A percentile compares a stretch with the other conserved stretches of the same genome.
These are phyloP conservation scores for Didymella sp. DNA, from an alignment of 2,329 filamentous ascomycete species.

Conservation along the genomic window DNA sequence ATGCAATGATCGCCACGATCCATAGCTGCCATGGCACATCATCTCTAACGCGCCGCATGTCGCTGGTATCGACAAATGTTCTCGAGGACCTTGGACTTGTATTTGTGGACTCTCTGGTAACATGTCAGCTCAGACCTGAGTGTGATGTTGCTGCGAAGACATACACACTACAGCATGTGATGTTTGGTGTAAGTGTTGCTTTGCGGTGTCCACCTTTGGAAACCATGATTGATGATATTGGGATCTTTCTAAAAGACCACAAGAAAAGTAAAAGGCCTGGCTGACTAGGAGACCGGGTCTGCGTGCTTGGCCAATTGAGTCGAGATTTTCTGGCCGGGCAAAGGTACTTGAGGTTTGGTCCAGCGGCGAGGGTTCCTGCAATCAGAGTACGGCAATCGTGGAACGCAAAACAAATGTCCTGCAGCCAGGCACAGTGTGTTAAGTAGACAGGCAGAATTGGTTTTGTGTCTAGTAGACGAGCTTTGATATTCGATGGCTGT, in stretches of 20 bases:
- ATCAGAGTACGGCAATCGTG: not conserved
- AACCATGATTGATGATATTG: conserved; percentile 2
- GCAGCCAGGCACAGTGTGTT: not conserved
- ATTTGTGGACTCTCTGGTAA: conserved; percentile 1
- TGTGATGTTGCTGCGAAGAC: not conserved
- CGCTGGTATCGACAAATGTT: conserved; percentile 8
- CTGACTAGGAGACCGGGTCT: not conserved
- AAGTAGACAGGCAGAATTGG: not conserved
- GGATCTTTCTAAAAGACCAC: not conserved
- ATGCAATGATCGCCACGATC: conserved; percentile 34
- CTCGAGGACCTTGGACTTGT: conserved; percentile 15
- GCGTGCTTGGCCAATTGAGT: not conserved
- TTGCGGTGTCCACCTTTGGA: not conserved
- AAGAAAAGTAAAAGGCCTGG: not conserved
- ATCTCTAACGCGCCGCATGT: conserved; percentile 32
- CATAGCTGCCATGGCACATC: conserved; percentile 35
- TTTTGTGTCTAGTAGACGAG: not conserved
- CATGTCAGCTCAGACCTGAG: not conserved
- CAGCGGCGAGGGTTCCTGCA: not conserved
- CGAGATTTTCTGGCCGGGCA: not conserved
- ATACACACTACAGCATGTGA: conserved; percentile 6
- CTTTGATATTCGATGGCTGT: conserved; percentile 7
- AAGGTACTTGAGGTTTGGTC: conserved; percentile 1
- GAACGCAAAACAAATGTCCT: conserved; percentile 5
- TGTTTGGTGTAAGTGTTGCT: not conserved